Conservation (phyloP, 106 monocot genomes). For the Dendrobium chrysotoxum region DNA sequence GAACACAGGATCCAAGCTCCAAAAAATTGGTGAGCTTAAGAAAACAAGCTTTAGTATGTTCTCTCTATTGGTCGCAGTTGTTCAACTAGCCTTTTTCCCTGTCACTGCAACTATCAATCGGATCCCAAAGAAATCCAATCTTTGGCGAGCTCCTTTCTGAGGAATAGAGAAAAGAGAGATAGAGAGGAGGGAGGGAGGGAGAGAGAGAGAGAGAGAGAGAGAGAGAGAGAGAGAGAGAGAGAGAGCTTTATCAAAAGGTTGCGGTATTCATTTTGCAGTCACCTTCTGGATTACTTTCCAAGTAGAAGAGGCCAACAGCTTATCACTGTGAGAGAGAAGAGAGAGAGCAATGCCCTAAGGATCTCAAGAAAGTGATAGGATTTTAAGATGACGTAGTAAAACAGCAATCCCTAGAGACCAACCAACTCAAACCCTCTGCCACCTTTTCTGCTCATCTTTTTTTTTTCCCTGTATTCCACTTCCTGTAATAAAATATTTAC, state of each 20-base stretch:
- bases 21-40: background rate
- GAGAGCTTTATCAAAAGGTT: background rate
- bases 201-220: too few relatives aligned
- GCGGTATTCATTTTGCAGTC: too few relatives aligned
- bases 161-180: background rate
- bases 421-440: background rate
- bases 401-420: conserved; percentile 7
- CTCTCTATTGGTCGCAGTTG: background rate
- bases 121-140: background rate
- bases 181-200: background rate
- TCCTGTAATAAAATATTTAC: background rate
- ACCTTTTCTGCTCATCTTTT: background rate
- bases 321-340: background rate
- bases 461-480: background rate
- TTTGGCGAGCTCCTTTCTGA: background rate
- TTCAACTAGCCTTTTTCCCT: background rate
- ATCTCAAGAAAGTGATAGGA: background rate
- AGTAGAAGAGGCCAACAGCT: too few relatives aligned
- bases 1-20: background rate
- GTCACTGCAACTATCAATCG: background rate
- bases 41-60: background rate
- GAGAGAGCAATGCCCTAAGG: background rate
- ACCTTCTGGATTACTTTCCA: too few relatives aligned
- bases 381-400: conserved; percentile 1
- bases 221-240: background rate